Percentiles rank a stretch among this genome's conserved stretches.
phyloP scores from a whole-genome alignment of 371 early-diverging fungal genomes.

The Lichtheimia corymbifera region DNA sequence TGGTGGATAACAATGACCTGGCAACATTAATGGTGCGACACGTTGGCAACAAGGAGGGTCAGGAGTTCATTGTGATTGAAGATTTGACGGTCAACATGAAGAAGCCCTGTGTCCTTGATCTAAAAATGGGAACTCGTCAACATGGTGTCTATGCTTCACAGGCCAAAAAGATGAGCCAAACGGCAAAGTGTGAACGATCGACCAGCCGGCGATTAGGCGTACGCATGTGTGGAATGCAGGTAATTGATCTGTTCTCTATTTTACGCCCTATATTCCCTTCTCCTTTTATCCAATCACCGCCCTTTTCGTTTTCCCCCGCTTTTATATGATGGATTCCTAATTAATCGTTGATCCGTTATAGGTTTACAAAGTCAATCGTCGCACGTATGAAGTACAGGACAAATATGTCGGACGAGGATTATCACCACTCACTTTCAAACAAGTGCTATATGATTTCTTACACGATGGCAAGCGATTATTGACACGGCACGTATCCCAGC shows the following conservation, averaged over 20 bases:
- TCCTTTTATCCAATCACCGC: background rate
- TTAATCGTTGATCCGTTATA: slow-evolving; percentile 5
- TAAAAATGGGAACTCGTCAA: slow-evolving; percentile 97
- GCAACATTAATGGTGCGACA: slow-evolving; percentile 1
- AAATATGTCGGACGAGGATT: slow-evolving; percentile 94
- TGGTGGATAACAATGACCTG: slow-evolving; percentile 1
- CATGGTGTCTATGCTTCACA: slow-evolving; percentile 84
- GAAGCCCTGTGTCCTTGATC: slow-evolving; percentile 89
- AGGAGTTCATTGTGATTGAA: slow-evolving; percentile 87
- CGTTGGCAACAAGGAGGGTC: background rate
- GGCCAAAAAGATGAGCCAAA: slow-evolving; percentile 81
- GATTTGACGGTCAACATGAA: slow-evolving; percentile 85
- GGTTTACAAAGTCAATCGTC: slow-evolving; percentile 76
- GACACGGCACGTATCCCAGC: slow-evolving; percentile 71
- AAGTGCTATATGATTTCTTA: slow-evolving; percentile 73
- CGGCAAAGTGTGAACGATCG: slow-evolving; percentile 81
- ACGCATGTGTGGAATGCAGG: slow-evolving; percentile 97
- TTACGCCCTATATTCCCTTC: too few relatives aligned
- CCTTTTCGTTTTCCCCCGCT: background rate
- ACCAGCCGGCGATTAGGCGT: slow-evolving; percentile 89
- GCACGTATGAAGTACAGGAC: slow-evolving; percentile 74
- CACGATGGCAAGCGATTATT: slow-evolving; percentile 71
- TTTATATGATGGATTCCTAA: background rate
- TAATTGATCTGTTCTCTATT: slow-evolving; percentile 22
- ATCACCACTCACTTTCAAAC: slow-evolving; percentile 69